These are phyloP conservation scores for Vanilla planifolia DNA, from an alignment of 106 monocot species.

Conservation along the genomic window DNA sequence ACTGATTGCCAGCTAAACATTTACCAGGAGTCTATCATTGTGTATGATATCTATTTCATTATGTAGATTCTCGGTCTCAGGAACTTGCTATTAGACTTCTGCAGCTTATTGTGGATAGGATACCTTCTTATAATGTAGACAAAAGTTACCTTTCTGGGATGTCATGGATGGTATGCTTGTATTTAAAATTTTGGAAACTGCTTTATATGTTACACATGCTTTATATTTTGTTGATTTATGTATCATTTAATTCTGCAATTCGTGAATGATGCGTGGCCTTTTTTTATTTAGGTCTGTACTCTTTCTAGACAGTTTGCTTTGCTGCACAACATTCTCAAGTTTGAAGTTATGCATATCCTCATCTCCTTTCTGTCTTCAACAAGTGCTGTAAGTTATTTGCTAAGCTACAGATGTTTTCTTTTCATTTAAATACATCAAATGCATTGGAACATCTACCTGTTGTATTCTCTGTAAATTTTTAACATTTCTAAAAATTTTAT, in stretches of 20 bases:
- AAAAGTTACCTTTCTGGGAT: conserved; percentile 36
- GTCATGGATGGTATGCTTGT: conserved; percentile 50
- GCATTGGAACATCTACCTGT: not conserved
- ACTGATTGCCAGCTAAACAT: no score
- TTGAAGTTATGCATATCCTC: conserved; percentile 86
- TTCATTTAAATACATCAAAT: not conserved
- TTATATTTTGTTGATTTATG: conserved; percentile 3
- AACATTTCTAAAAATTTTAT: no score
- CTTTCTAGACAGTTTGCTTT: conserved; percentile 75
- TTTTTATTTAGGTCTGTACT: conserved; percentile 53
- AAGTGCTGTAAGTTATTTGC: conserved; percentile 32
- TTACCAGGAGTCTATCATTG: no score
- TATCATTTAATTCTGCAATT: not conserved
- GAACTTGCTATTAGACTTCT: conserved; percentile 66
- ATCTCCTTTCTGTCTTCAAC: conserved; percentile 55
- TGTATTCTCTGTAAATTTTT: not conserved
- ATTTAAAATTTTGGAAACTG: not conserved
- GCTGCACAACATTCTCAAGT: conserved; percentile 76
- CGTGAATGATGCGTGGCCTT: conserved; percentile 11
- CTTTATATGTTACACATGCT: not conserved
- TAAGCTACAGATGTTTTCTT: not conserved
- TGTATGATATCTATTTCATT: no score
- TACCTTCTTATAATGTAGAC: conserved; percentile 27
- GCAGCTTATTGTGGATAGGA: conserved; percentile 45
- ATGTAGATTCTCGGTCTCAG: conserved; percentile 53